Evolutionary conservation across 331 rosid genomes (phyloP).

Genomic region (Quercus lobata): DNA sequence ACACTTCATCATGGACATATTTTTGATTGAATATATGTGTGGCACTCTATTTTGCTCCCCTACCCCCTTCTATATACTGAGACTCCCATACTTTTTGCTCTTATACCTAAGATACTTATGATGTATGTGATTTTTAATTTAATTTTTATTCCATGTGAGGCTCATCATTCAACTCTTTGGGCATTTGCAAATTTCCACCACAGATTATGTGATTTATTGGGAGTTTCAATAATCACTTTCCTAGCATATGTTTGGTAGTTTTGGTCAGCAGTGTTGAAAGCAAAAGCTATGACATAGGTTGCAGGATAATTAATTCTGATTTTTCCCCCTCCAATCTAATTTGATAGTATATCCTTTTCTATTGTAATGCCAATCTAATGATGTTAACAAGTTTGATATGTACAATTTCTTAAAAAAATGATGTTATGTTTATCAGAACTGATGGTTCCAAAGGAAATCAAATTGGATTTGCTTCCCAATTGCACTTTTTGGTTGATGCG

Average conservation of each 20-base stretch:
- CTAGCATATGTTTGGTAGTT: neutral
- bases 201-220: neutral
- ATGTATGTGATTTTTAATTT: neutral
- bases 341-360: neutral
- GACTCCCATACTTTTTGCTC: neutral
- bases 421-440: constrained; percentile 37
- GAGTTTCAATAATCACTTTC: neutral
- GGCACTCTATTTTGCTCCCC: neutral
- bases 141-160: neutral
- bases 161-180: neutral
- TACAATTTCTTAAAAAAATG: neutral
- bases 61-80: neutral
- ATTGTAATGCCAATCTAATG: neutral
- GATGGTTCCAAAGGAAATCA: constrained; percentile 55
- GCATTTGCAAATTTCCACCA: constrained; percentile 5
- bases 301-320: neutral
- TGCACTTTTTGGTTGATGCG: constrained; percentile 65
- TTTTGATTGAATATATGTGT: neutral
- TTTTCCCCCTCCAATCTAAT: neutral
- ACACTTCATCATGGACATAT: neutral
- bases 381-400: neutral
- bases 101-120: neutral
- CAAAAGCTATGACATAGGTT: neutral
- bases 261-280: neutral
- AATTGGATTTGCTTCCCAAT: constrained; percentile 83